phyloP scores from a whole-genome alignment of 129 eudicot genomes.

The Chrysanthemum makinoi region DNA sequence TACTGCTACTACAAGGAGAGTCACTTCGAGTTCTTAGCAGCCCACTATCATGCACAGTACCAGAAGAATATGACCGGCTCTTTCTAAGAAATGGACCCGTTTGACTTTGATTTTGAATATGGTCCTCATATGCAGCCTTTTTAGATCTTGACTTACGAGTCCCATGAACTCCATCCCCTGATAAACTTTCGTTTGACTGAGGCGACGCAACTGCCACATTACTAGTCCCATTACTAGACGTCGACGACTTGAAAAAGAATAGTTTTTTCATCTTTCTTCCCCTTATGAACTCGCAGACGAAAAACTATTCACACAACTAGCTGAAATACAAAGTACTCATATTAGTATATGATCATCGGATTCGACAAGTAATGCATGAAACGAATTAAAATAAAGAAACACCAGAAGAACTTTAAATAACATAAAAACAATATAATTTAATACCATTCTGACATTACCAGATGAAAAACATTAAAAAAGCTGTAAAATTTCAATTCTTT shows the following conservation, averaged over 20 bases:
- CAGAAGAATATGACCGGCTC: constrained; percentile 89
- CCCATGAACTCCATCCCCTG: constrained; percentile 40
- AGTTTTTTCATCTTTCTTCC: constrained; percentile 67
- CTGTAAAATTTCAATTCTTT: not conserved
- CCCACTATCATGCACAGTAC: constrained; percentile 45
- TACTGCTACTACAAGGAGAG: constrained; percentile 67
- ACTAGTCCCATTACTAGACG: constrained; percentile 43
- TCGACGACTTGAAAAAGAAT: constrained; percentile 75
- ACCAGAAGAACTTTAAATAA: constrained; percentile 6
- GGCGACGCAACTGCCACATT: constrained; percentile 31
- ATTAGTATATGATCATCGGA: not conserved
- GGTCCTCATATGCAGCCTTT: constrained; percentile 46
- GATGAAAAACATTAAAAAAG: not conserved
- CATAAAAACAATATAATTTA: constrained; percentile 1
- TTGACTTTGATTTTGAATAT: constrained; percentile 23
- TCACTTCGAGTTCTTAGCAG: constrained; percentile 47
- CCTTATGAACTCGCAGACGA: constrained; percentile 13
- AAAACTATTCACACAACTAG: constrained; percentile 19
- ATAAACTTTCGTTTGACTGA: constrained; percentile 45
- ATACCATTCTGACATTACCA: constrained; percentile 8
- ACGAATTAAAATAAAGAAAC: constrained; percentile 7
- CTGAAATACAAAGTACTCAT: constrained; percentile 17
- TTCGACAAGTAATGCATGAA: constrained; percentile 14
- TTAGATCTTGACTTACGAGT: constrained; percentile 35
- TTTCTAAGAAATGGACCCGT: constrained; percentile 59